Evolutionary conservation across 805 yeast genomes (phyloP), one percentile per base, ranked within the genome.

Genomic region (Brettanomyces bruxellensis): DNA sequence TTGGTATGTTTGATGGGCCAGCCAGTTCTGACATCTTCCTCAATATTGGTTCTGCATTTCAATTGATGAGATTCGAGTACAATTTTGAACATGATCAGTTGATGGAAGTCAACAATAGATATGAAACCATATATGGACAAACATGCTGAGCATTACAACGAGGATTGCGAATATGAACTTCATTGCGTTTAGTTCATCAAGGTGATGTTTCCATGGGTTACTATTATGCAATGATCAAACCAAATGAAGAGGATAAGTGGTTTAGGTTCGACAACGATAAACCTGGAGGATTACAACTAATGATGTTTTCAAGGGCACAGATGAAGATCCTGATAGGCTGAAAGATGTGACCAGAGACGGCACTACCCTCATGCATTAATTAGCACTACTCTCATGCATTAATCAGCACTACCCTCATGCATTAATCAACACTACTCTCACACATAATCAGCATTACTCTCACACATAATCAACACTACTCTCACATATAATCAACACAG

Each of bases 121-220:
- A 87, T 60, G 96, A 90, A 62, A 40, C 88, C 95, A 7, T 93
- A 78, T 58, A 66, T 91, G 50, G 93, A 86, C 48, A 78, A 78
- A 38, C 76, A 71, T 40, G 66, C 68, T 1, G 66, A 68, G 12
- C 60, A 64, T 32, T 65, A 62, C 43, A 60, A 65, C 41, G 81
- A 82, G 50, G 75, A 85, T 49, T 85, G 90, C 81, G 80, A 72
- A 34, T 93, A 93, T 62, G 81, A 78, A 45, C 68, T 93, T 25
- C 96, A 91, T 63, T 96, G 98, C 9, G 99, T 93, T 2, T 93
- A 47, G 97, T 93, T 11, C 99, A 93, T 62, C 83, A 89, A 38
- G 99, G 99, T 49, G 96, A 91, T 58, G 83, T 93, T 43, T 86
- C 95, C 9, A 86, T 90, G 40, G 99, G 99, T 22, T 99, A 93